Base-by-base conservation (phyloP, 352 stramenopile genomes). In the Phytophthora multivora region DNA sequence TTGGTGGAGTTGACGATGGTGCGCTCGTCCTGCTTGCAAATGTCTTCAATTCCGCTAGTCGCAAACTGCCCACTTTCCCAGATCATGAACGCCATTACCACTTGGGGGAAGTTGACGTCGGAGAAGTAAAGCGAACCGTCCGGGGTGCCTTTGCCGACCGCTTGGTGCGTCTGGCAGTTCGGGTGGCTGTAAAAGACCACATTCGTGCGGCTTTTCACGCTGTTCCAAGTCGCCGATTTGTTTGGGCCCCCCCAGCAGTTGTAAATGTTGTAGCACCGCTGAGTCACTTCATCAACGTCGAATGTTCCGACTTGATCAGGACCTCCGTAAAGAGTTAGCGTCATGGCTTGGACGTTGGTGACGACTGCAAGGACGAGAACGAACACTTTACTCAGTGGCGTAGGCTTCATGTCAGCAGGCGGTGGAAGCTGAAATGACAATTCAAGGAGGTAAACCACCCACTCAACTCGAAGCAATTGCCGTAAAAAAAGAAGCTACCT, bases 121-220 rank as follows among this genome's bases (percentile, higher is more conserved):
- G 46, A 50, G n/a, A 57, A 57, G 28, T 46, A 63, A 26, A 63
- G 54, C 13, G 42, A 33, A 7, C 54, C 42, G 9, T 62, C 54
- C 12, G 54, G 42, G 11, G 55, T 50, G 2, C 36, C 55, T 18
- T 33, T 43, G 21, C 55, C 45, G 39, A 63, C 31, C 1, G 45
- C 45, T 48, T 63, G 39, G 38, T 63, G 25, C 3, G 45, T 28
- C 26, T 56, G 35, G 31, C 26, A 57, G 16, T 42, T 45, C 16
- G 30, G 46, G 15, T 45, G 42, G 46, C 46, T 63, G 55, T 51
- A 63, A 25, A 56, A 63, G 5, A 50, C n/a, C 8, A 63, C 35
- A 6, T 63, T 63, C 10, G 35, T 58, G 19, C 45, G 35, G 18
- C 36, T n/a, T 51, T 45, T 63, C 4, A 51, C 55, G 16, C 46